Evolutionary conservation across 106 monocot species (phyloP).

Genomic region (Cymbidium sinense): DNA sequence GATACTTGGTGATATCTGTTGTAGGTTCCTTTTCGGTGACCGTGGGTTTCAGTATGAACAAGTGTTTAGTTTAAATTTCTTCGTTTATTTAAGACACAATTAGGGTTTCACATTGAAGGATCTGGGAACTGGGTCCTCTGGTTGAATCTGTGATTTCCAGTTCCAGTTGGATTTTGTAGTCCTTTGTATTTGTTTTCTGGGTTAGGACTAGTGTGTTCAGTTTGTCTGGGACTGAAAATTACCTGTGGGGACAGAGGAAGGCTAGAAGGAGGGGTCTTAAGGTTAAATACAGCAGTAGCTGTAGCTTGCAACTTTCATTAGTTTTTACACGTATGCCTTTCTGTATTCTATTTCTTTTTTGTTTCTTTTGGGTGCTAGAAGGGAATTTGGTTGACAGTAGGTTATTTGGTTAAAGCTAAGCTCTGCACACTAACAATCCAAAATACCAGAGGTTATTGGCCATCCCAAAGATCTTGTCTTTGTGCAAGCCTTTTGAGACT

Average conservation of each 20-base stretch:
- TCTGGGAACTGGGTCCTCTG: background rate
- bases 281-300: background rate
- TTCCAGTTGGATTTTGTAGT: background rate
- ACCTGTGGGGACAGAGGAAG: too few species aligned
- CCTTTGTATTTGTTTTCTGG: background rate
- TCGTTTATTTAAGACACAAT: background rate
- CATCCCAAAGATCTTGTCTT: background rate
- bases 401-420: background rate
- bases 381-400: background rate
- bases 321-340: background rate
- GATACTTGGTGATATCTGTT: background rate
- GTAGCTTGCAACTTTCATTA: background rate
- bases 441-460: background rate
- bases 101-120: constrained; percentile 1
- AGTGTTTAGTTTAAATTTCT: background rate
- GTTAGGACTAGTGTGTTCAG: background rate
- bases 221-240: background rate
- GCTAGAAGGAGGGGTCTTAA: too few species aligned
- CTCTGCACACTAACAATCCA: background rate
- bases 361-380: background rate
- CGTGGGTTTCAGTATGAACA: background rate
- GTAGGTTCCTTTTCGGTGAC: background rate
- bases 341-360: background rate
- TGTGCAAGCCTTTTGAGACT: background rate
- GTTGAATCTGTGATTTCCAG: background rate